phyloP scores from a whole-genome alignment of 2,329 filamentous ascomycete genomes.

The Pyricularia pennisetigena region DNA sequence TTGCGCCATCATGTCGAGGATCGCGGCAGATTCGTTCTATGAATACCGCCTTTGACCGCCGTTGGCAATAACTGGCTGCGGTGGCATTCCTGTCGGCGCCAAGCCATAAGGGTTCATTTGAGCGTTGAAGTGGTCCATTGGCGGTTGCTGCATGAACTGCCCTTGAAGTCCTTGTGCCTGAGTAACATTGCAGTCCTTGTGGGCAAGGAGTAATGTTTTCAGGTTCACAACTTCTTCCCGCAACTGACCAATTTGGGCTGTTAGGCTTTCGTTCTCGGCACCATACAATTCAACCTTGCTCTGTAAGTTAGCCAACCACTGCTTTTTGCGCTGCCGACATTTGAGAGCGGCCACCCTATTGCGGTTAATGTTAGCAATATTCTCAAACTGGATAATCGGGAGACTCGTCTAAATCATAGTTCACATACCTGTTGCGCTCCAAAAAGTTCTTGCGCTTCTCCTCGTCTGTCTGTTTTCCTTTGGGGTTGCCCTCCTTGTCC shows the following conservation, averaged over 20 bases:
- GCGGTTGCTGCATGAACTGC: constrained; percentile 41
- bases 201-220: constrained; percentile 83
- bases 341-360: constrained; percentile 86
- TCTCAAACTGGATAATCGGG: neutral
- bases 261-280: constrained; percentile 81
- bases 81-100: constrained; percentile 35
- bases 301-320: constrained; percentile 93
- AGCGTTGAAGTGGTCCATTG: constrained; percentile 42
- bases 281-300: constrained; percentile 90
- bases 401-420: neutral
- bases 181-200: constrained; percentile 92
- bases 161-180: constrained; percentile 69
- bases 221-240: constrained; percentile 91
- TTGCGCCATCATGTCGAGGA: neutral
- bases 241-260: constrained; percentile 71
- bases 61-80: constrained; percentile 41
- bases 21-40: constrained; percentile 21
- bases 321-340: constrained; percentile 96
- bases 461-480: constrained; percentile 89
- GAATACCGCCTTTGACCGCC: constrained; percentile 47
- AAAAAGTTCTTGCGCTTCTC: constrained; percentile 98
- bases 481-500: constrained; percentile 49
- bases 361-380: constrained; percentile 13
- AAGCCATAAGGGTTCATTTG: constrained; percentile 53
- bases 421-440: constrained; percentile 73